A percentile compares a stretch with the other conserved stretches of the same genome.
These are phyloP conservation scores for Patellifolia procumbens DNA, from an alignment of 179 eudicot genomes.

Conservation along the genomic window DNA sequence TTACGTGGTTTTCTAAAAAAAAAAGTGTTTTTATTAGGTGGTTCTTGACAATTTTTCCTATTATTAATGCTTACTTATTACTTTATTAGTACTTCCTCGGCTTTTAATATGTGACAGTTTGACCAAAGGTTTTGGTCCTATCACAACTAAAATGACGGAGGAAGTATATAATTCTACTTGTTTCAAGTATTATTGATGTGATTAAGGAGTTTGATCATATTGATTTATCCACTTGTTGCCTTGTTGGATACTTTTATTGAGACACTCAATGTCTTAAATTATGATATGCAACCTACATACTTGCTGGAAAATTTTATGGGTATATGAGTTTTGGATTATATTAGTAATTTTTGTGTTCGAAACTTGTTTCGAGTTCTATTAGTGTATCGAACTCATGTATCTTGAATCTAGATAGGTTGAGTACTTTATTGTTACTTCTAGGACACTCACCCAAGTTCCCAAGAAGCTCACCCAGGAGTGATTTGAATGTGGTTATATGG, in stretches of 20 bases:
- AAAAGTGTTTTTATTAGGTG: too few relatives aligned
- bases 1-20: too few relatives aligned
- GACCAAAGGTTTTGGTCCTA: too few relatives aligned
- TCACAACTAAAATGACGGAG: too few relatives aligned
- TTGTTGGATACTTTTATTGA: background rate
- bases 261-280: background rate
- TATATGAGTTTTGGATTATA: background rate
- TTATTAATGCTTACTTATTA: too few relatives aligned
- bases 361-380: background rate
- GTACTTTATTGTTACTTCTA: background rate
- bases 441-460: background rate
- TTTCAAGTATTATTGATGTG: too few relatives aligned
- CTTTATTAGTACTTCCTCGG: too few relatives aligned
- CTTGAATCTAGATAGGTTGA: too few relatives aligned
- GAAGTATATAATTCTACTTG: too few relatives aligned
- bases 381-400: background rate
- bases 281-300: background rate
- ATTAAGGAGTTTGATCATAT: background rate
- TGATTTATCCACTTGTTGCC: background rate
- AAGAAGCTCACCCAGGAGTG: background rate
- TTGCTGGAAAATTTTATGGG: background rate
- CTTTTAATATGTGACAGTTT: too few relatives aligned
- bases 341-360: background rate
- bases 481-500: background rate
- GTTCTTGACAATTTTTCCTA: too few relatives aligned